phyloP scores from a whole-genome alignment of 257 asterid genomes.

The Ophiorrhiza pumila region DNA sequence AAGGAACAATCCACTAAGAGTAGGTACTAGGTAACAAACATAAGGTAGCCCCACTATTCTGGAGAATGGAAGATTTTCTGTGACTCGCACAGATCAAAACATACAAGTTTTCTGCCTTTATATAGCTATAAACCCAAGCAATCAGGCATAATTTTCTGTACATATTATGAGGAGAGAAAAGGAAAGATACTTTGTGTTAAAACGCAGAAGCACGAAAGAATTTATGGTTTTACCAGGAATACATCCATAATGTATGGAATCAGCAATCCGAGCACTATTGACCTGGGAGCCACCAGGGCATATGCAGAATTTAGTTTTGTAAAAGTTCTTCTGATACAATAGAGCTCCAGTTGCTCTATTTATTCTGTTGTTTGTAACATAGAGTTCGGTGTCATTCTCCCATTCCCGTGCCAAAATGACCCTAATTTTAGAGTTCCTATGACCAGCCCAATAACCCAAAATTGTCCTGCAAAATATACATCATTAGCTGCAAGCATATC shows the following conservation, averaged over 20 bases:
- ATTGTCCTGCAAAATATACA: conserved; percentile 61
- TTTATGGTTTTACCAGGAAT: conserved; percentile 72
- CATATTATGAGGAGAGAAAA: neutral
- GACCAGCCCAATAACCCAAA: conserved; percentile 99
- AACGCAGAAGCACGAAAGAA: conserved; percentile 6
- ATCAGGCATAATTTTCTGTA: neutral
- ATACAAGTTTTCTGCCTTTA: neutral
- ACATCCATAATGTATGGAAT: conserved; percentile 97
- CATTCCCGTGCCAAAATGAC: conserved; percentile 88
- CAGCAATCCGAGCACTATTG: conserved; percentile 97
- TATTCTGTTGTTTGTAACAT: conserved; percentile 76
- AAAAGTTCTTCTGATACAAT: conserved; percentile 84
- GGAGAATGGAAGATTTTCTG: neutral
- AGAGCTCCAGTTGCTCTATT: conserved; percentile 90
- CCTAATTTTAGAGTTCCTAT: conserved; percentile 88
- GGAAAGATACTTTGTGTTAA: neutral
- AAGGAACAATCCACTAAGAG: neutral
- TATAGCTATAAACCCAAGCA: neutral
- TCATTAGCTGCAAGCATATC: conserved; percentile 6
- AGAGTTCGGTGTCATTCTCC: conserved; percentile 98
- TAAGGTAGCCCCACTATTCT: neutral
- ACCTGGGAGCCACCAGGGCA: conserved; percentile 99
- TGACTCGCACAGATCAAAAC: neutral
- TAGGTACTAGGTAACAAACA: neutral
- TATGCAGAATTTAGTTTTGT: conserved; percentile 85